Conservation (phyloP, 129 eudicot species). For the Pseudognaphalium luteoalbum region DNA sequence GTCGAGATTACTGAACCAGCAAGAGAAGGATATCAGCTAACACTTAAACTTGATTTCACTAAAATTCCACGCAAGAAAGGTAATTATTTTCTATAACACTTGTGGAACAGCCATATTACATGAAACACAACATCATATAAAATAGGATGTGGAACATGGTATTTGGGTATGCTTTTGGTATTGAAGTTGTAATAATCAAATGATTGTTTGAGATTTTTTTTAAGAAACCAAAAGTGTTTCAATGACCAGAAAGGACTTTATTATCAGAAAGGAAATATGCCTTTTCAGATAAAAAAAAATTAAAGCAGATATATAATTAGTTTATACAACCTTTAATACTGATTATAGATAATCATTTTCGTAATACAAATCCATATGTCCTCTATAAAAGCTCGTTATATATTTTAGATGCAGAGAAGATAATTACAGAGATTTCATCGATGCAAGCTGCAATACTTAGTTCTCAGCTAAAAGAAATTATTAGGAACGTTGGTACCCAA, state of each 20-base stretch:
- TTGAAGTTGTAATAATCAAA: too few relatives aligned
- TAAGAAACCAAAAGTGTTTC: too few relatives aligned
- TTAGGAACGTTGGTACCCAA: slow-evolving; percentile 48
- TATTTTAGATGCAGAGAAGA: slow-evolving; percentile 61
- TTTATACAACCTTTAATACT: too few relatives aligned
- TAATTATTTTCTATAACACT: slow-evolving; percentile 23
- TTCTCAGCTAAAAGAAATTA: slow-evolving; percentile 78
- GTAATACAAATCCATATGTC: too few relatives aligned
- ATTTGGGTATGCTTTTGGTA: not conserved
- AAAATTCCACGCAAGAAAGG: slow-evolving; percentile 70
- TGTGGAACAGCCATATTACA: not conserved
- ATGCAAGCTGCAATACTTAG: slow-evolving; percentile 76
- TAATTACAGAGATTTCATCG: slow-evolving; percentile 65
- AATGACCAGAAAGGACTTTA: too few relatives aligned
- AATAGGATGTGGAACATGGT: not conserved
- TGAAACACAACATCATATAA: not conserved
- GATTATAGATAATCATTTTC: too few relatives aligned
- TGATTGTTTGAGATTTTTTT: too few relatives aligned
- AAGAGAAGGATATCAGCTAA: slow-evolving; percentile 72
- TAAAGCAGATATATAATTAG: not conserved
- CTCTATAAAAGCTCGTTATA: not conserved
- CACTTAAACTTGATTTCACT: slow-evolving; percentile 58
- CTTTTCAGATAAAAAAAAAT: not conserved
- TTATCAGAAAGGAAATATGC: not conserved
- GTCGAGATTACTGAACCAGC: slow-evolving; percentile 68